Percentiles rank a stretch among this genome's conserved stretches.
Evolutionary conservation across 805 yeast species (phyloP).

Genomic region (Starmerella powellii): DNA sequence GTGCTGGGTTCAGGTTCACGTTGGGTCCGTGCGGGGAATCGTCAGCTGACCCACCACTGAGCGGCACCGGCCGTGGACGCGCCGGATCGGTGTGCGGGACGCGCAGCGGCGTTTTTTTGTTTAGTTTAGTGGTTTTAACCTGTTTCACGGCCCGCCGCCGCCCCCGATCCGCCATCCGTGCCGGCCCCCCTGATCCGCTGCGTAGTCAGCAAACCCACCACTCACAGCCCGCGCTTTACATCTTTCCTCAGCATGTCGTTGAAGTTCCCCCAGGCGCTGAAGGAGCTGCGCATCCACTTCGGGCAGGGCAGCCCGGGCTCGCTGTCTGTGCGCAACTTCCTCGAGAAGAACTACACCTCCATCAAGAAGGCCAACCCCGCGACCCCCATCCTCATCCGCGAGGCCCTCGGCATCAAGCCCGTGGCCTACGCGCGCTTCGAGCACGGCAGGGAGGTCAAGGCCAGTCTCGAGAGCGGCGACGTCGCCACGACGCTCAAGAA

Average conservation of each 20-base stretch:
- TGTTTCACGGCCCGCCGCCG: too few relatives aligned
- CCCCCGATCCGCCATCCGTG: too few relatives aligned
- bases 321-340: conserved; percentile 49
- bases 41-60: too few relatives aligned
- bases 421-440: conserved; percentile 59
- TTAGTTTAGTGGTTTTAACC: too few relatives aligned
- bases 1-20: too few relatives aligned
- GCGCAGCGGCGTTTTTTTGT: too few relatives aligned
- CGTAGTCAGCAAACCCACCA: not conserved
- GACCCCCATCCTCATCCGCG: conserved; percentile 68
- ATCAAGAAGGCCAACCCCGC: conserved; percentile 50
- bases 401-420: conserved; percentile 61
- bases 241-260: conserved; percentile 18
- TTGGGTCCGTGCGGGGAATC: too few relatives aligned
- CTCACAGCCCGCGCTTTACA: not conserved
- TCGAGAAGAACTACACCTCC: conserved; percentile 52
- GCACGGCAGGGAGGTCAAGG: conserved; percentile 38
- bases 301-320: conserved; percentile 71
- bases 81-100: too few relatives aligned
- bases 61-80: too few relatives aligned
- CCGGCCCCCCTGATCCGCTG: too few relatives aligned
- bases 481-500: conserved; percentile 33
- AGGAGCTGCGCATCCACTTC: conserved; percentile 70
- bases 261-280: conserved; percentile 41
- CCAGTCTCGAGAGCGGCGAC: conserved; percentile 36